Conservation (phyloP, 192 early-diverging fungal species). For the Phlyctochytrium planicorne region DNA sequence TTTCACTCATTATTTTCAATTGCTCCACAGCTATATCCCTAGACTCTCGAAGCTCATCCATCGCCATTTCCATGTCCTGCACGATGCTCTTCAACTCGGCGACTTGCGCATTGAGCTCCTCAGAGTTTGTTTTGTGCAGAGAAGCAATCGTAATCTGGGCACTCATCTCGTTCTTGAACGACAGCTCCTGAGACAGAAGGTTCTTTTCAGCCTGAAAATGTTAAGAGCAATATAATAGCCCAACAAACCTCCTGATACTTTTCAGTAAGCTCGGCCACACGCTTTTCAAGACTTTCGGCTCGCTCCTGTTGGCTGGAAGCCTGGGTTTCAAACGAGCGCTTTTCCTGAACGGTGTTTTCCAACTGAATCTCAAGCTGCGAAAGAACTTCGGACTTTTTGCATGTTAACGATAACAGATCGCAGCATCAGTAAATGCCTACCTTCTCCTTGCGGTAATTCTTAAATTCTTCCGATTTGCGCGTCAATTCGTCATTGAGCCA, state of each 20-base stretch:
- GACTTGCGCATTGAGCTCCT: not conserved
- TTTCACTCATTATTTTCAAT: not conserved
- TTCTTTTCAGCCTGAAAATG: conserved; percentile 16
- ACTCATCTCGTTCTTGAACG: conserved; percentile 62
- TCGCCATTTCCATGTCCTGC: conserved; percentile 6
- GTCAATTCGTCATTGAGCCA: conserved; percentile 72
- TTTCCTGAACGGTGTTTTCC: conserved; percentile 49
- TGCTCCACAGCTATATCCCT: not conserved
- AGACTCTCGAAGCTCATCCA: conserved; percentile 6
- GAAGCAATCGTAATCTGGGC: conserved; percentile 55
- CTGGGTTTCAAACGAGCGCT: conserved; percentile 43
- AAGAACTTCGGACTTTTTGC: conserved; percentile 36
- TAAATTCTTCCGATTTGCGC: conserved; percentile 52
- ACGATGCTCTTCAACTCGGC: conserved; percentile 6
- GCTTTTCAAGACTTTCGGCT: conserved; percentile 32
- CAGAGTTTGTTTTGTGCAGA: conserved; percentile 31
- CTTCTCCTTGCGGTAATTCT: conserved; percentile 55
- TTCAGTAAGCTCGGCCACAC: conserved; percentile 29
- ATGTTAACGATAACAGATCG: not conserved
- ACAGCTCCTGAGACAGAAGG: conserved; percentile 36
- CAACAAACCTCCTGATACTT: conserved; percentile 33
- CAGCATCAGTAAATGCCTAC: not conserved
- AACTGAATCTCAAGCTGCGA: conserved; percentile 49
- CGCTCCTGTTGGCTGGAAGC: not conserved
- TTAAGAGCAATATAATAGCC: conserved; percentile 3